Base-by-base conservation (phyloP, 1,284 basidiomycete genomes). In the Takashimella koratensis region DNA sequence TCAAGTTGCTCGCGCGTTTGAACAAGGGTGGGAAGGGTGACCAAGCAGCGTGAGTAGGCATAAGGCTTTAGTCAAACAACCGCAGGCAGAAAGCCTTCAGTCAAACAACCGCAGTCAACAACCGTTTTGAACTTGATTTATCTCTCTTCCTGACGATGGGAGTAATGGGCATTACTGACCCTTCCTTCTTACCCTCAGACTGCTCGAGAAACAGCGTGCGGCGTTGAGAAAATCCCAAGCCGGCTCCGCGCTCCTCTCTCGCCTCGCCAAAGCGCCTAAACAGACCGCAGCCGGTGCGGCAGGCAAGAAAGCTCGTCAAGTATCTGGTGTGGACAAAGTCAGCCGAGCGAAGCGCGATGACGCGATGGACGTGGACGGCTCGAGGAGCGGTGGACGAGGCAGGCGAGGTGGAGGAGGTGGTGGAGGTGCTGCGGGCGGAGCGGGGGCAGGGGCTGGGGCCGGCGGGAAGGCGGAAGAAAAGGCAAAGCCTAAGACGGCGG, bases 131-230 rank as follows among this genome's bases (percentile, higher is more conserved):
- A 36, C 16, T 16, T 36, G 16, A 16, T 36, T 36, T 36, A 16
- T 36, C 30, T 36, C 16, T 36, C 30, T 36, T 36, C 16, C 16
- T 36, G 30, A n/a, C n/a, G n/a, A n/a, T n/a, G n/a, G n/a, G n/a
- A n/a, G n/a, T n/a, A 36, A 36, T 36, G 30, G 16, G 16, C 30
- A 36, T 36, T 8, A 36, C 30, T 36, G 30, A 36, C 30, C 10
- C 30, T 16, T 8, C 8, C 30, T 8, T 36, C 16, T 36, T 55
- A 16, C 55, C 42, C 44, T n/a, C 54, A 73, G 69, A 1, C 59
- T 73, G 5, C 43, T 70, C 20, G 67, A 68, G 13, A 64, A 65
- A 42, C 70, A 73, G 53, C 66, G 63, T 26, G 67, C 66, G n/a
- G 69, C 70, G 27, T 51, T 70, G 5, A 54, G 53, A 19, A 61